phyloP scores from a whole-genome alignment of 176 grass and related monocot species.

The Bothriochloa decipiens region DNA sequence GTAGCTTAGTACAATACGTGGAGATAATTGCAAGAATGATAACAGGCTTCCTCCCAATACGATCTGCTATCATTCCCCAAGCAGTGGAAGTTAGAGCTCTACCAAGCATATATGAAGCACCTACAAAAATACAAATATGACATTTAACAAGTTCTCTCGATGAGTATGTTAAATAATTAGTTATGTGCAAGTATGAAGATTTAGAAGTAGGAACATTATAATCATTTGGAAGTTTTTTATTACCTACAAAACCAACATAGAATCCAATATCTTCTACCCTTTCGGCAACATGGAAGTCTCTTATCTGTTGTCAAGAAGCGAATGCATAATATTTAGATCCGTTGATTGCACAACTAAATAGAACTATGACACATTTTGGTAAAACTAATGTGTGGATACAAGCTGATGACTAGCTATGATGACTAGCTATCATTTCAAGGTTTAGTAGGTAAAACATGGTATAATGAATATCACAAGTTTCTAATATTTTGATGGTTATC shows the following conservation, averaged over 20 bases:
- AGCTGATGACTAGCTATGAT: too few relatives aligned
- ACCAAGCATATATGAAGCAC: slow-evolving; percentile 79
- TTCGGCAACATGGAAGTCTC: too few relatives aligned
- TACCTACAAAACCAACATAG: slow-evolving; percentile 22
- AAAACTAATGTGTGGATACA: not conserved
- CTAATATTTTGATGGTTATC: not conserved
- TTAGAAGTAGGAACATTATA: not conserved
- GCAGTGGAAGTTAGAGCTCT: slow-evolving; percentile 56
- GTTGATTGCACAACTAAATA: not conserved
- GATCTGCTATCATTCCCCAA: slow-evolving; percentile 67
- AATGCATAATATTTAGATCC: not conserved
- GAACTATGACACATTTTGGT: not conserved
- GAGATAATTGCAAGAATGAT: slow-evolving; percentile 46
- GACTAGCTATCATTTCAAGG: too few relatives aligned
- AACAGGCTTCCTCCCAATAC: slow-evolving; percentile 63
- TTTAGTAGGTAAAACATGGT: too few relatives aligned
- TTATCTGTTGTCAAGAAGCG: not conserved
- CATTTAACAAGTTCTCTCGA: not conserved
- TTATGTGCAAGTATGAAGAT: not conserved
- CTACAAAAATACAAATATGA: slow-evolving; percentile 41
- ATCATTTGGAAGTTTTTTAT: not conserved
- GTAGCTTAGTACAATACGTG: too few relatives aligned
- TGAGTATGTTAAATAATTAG: not conserved
- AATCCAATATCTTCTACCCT: too few relatives aligned
- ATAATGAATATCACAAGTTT: not conserved